Evolutionary conservation across 805 yeast species (phyloP).

Genomic region (Wickerhamiella brachini): DNA sequence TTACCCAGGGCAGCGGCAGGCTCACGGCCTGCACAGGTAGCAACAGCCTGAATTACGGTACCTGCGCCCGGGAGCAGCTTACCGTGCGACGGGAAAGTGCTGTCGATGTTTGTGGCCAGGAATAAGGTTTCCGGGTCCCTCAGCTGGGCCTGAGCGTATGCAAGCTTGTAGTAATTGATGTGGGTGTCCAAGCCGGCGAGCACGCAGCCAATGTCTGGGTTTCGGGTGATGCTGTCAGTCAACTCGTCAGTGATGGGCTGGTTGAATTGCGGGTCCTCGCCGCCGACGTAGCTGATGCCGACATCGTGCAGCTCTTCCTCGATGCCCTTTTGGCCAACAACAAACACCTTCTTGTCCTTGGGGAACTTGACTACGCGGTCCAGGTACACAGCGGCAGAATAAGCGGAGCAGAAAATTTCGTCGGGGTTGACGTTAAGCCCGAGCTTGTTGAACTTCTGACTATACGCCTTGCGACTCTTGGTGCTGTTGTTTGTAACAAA

Average conservation of each 20-base stretch:
- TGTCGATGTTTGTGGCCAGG: conserved; percentile 88
- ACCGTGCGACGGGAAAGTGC: conserved; percentile 87
- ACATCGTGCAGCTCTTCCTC: conserved; percentile 59
- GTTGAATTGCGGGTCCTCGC: conserved; percentile 51
- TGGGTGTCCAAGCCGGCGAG: conserved; percentile 73
- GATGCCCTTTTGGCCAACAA: conserved; percentile 80
- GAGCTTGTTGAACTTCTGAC: conserved; percentile 56
- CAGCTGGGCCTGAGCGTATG: conserved; percentile 71
- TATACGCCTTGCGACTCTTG: conserved; percentile 68
- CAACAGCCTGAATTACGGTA: conserved; percentile 64
- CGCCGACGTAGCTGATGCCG: conserved; percentile 74
- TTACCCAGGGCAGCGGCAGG: conserved; percentile 83
- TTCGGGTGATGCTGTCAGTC: conserved; percentile 31
- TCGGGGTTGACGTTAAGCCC: conserved; percentile 33
- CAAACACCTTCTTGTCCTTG: conserved; percentile 69
- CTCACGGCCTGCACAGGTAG: conserved; percentile 60
- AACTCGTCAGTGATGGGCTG: conserved; percentile 36
- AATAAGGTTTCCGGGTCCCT: conserved; percentile 51
- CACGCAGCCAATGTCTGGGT: conserved; percentile 71
- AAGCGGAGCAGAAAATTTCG: conserved; percentile 84
- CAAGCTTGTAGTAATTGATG: conserved; percentile 69
- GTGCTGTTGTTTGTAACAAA: conserved; percentile 96
- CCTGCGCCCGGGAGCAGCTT: conserved; percentile 90
- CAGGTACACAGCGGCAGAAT: conserved; percentile 79
- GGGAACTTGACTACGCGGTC: conserved; percentile 63